A percentile compares a stretch with the other conserved stretches of the same genome.
phyloP scores from a whole-genome alignment of 768 basidiomycete species.

The Leccinum truebloodii region DNA sequence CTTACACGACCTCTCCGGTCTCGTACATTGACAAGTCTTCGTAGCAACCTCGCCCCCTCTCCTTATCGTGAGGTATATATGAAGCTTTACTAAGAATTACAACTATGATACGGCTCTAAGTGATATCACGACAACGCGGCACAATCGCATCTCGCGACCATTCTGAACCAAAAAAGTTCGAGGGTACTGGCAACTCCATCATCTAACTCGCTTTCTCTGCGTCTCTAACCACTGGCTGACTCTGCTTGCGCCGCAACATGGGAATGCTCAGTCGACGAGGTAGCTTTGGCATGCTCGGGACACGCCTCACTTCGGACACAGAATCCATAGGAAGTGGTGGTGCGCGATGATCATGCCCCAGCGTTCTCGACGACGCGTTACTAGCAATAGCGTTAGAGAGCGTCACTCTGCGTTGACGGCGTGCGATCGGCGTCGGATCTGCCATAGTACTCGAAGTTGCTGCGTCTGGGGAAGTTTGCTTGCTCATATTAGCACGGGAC shows the following conservation, averaged over 20 bases:
- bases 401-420: slow-evolving; percentile 24
- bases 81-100: not conserved
- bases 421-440: slow-evolving; percentile 2
- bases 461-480: slow-evolving; percentile 6
- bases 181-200: not conserved
- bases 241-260: slow-evolving; percentile 30
- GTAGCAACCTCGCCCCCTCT: not conserved
- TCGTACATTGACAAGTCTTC: too few species aligned
- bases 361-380: not conserved
- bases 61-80: not conserved
- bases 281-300: slow-evolving; percentile 25
- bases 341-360: not conserved
- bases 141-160: not conserved
- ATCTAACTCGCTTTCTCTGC: slow-evolving; percentile 1
- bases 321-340: not conserved
- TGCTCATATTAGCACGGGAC: slow-evolving; percentile 7
- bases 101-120: not conserved
- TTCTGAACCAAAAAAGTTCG: not conserved
- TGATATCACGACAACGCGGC: not conserved
- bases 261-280: slow-evolving; percentile 33
- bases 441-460: not conserved
- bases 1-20: too few species aligned
- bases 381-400: slow-evolving; percentile 17
- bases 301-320: slow-evolving; percentile 10
- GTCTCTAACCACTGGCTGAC: slow-evolving; percentile 9